Base-by-base conservation (phyloP, 1,284 basidiomycete genomes). In the Moniliophthora roreri region DNA sequence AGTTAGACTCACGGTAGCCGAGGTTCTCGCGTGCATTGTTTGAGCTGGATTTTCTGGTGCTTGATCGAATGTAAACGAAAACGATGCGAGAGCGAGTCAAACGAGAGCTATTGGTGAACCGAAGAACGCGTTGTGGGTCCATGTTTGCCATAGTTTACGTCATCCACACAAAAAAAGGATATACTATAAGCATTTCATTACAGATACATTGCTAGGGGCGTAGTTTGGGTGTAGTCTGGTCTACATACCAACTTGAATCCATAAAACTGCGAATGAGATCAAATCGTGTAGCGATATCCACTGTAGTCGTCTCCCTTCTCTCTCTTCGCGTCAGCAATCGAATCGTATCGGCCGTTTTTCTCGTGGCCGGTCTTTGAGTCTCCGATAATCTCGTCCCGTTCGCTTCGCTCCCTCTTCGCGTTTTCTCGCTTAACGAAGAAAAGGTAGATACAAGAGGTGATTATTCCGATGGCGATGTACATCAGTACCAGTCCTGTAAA, bases 321-420 rank as follows among this genome's bases (percentile, higher is more conserved):
- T 52, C 70, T 62, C 66, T 76, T 81, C 24, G 80, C 82, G 0
- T 82, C 80, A 8, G 69, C 77, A 4, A 82, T 63, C 11, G 69
- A 78, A 5, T 66, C 71, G 57, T 69, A 84, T 40, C 67, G 64
- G 13, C 80, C 81, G 50, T 82, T 82, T 59, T 64, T 70, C 54
- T 72, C 66, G 11, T 53, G 45, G 18, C 54, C 58, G 46, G 55
- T 59, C 57, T 45, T 32, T 46, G 60, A 67, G 4, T 64, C 77
- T 18, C 77, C 77, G 57, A 92, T 89, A 45, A 84, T 74, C 59
- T 91, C 88, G 59, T 87, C 79, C 10, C 84, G 75, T 56, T 84
- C 80, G 4, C 88, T 88, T 13, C 79, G 72, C 4, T 84, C 83
- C 8, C 86, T 76, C 38, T 72, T 71, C 2, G 73, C 75, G 58